Evolutionary conservation across 208 protist species (phyloP), one percentile per base, ranked within the genome.

Genomic region (Wallacemonas rigidus): DNA sequence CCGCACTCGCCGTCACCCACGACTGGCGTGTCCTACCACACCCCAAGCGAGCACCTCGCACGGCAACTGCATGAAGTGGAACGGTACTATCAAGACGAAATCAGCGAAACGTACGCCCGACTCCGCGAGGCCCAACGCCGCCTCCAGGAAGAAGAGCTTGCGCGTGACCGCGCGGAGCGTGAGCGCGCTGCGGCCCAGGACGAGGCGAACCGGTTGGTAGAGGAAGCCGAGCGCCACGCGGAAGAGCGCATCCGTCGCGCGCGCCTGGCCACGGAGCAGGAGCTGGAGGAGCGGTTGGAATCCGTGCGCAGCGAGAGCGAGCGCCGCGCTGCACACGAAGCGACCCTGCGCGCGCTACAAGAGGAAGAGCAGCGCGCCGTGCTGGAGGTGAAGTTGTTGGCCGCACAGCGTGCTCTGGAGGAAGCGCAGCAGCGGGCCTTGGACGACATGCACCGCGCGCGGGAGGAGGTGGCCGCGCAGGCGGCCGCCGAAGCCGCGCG

Each of bases 101-200:
- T 92, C 40, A 56, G 72, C 12, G 74, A 86, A 12, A 81, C 88
- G 12, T 65, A 87, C 47, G 58, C 54, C 14, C 88, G 88, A 2
- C 74, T 93, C 39, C 77, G 62, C 1, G 88, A 93, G 61, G 88
- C 88, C 5, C 77, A 93, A 75, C 62, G 72, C 1, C 85, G 85
- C 14, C 76, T 93, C 14, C 68, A 63, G 6, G 88, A 83, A 47
- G 88, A 93, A 57, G 75, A 67, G 0, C 60, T 75, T 4, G 74
- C 73, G 11, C 79, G 88, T 39, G 69, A 26, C 26, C 50, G 54
- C 8, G 84, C 81, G 1, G 81, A 85, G 50, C 58, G 60, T 38
- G 75, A 79, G 51, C 74, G 79, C 1, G 74, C 67, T 4, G 73
- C 64, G 3, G 75, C 71, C 11, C 68, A 75, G 36, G 44, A 54